Conservation (phyloP, 345 rosid genomes). For the Lepidium aucheri region DNA sequence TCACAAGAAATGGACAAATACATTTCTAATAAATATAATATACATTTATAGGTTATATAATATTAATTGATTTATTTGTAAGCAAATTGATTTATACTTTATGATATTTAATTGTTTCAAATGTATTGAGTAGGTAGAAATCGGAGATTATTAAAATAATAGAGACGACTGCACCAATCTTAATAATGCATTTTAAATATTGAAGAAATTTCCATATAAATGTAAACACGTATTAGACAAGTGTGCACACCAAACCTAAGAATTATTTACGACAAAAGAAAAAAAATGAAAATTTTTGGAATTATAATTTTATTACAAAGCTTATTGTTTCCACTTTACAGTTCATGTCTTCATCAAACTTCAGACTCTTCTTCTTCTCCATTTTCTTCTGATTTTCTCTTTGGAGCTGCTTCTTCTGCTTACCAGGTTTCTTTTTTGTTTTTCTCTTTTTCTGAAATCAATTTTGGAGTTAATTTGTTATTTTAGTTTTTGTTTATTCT, state of each 20-base stretch:
- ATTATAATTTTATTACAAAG: conserved; percentile 5
- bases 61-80: not conserved
- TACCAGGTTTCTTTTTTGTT: conserved; percentile 39
- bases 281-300: conserved; percentile 7
- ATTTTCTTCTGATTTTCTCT: conserved; percentile 51
- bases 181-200: not conserved
- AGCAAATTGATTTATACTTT: not conserved
- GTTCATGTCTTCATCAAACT: conserved; percentile 3
- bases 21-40: not conserved
- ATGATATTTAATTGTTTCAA: not conserved
- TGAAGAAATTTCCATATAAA: not conserved
- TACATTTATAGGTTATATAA: not conserved
- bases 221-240: conserved; percentile 8
- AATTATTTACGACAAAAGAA: not conserved
- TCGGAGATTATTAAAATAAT: not conserved
- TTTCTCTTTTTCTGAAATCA: not conserved
- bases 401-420: conserved; percentile 80
- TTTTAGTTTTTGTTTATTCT: not conserved
- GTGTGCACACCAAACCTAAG: not conserved
- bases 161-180: conserved; percentile 8
- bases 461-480: not conserved
- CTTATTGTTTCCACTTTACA: conserved; percentile 4
- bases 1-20: not conserved
- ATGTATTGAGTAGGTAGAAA: conserved; percentile 10
- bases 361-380: conserved; percentile 8